A percentile compares a stretch with the other conserved stretches of the same genome.
Evolutionary conservation across 73 alveolate genomes (phyloP).

Genomic region (Paramecium octaurelia): DNA sequence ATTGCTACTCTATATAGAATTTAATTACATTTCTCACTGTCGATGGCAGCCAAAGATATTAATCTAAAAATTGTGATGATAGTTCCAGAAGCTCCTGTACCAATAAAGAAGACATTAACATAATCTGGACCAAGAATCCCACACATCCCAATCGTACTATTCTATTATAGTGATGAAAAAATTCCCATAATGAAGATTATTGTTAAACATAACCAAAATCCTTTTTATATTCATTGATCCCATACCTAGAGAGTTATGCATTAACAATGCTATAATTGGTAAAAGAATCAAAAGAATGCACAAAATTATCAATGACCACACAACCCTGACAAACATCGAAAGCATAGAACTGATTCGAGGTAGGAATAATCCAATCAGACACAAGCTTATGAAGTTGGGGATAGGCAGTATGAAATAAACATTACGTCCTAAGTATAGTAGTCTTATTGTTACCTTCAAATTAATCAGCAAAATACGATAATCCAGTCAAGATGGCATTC

Average conservation of each 20-base stretch:
- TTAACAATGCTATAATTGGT: neutral
- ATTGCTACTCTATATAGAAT: neutral
- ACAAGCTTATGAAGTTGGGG: neutral
- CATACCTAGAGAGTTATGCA: neutral
- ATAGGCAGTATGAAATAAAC: neutral
- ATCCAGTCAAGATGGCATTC: constrained; percentile 59
- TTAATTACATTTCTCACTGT: neutral
- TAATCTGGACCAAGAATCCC: constrained; percentile 10
- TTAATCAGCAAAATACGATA: constrained; percentile 19
- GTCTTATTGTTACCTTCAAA: neutral
- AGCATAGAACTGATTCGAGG: neutral
- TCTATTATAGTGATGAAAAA: neutral
- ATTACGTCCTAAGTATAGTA: neutral
- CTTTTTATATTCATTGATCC: neutral
- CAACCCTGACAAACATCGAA: neutral
- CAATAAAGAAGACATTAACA: constrained; percentile 3
- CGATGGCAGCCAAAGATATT: neutral
- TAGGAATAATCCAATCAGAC: neutral
- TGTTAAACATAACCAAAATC: neutral
- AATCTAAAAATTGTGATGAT: neutral
- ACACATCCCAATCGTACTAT: constrained; percentile 4
- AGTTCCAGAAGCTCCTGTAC: constrained; percentile 42
- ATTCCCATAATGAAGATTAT: neutral
- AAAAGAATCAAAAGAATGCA: neutral
- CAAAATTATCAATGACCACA: neutral